Evolutionary conservation across 148 eudicot species (phyloP), one percentile per base, ranked within the genome.

Genomic region (Chenopodium berlandieri): DNA sequence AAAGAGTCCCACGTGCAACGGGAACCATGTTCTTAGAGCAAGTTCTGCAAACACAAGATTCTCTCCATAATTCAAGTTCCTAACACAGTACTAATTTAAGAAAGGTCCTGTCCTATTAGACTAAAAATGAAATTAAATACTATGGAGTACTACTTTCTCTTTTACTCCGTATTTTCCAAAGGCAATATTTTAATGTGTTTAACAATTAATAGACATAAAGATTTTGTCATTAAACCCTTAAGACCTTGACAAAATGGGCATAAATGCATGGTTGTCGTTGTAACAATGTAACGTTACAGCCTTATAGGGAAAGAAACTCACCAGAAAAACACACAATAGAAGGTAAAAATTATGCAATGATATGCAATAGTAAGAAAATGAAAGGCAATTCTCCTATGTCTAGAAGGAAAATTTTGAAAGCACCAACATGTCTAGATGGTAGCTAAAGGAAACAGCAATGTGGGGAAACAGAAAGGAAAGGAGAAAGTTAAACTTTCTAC

Each of bases 1-100:
- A 84, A 83, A 76, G 86, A 80, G 83, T 63, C 83, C 83, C 86
- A 84, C 83, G 86, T 81, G 86, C 81, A 63, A 52, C 27, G 71
- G 65, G 75, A 77, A 81, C 84, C 86, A 84, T 78, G 81, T 77
- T 81, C 81, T 76, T 54, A 58, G 47, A 84, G 37, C 83, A 79
- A 70, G 60, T 32, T 71, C 64, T 80, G 72, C 76, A 80, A 70
- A 47, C 52, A 47, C 78, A 81, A 84, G 81, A 81, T 84, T 73
- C 85, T 65, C 44, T 40, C 44, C 44, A 40, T 37, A 66, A 65
- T 50, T 46, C 19, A 30, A 74, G 30, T 68, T 68, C 75, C 13
- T 78, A 70, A 60, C 44, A 40, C 44, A 40, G 44, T 46, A 25
- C 34, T 71, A 80, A 31, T 47, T 31, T 60, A 75, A 76, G 71